Conservation (phyloP, 257 asterid species). For the Nicotiana tabacum region DNA sequence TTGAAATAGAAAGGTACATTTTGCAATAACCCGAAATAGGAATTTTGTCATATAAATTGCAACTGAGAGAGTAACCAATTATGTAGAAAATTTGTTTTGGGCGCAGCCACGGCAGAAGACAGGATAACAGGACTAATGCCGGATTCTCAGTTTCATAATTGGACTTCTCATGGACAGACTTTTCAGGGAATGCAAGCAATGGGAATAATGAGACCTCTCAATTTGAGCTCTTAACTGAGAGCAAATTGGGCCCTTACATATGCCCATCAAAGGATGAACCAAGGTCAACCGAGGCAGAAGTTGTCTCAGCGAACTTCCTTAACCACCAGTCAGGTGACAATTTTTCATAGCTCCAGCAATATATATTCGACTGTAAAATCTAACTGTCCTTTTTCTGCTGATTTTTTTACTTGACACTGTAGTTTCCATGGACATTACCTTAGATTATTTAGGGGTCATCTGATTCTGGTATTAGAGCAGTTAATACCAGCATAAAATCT, state of each 20-base stretch:
- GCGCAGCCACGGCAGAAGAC: conserved; percentile 61
- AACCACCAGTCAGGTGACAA: conserved; percentile 52
- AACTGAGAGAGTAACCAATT: background rate
- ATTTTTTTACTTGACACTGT: background rate
- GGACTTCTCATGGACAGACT: conserved; percentile 69
- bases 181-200: conserved; percentile 62
- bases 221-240: conserved; percentile 62
- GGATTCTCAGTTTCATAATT: conserved; percentile 66
- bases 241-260: conserved; percentile 47
- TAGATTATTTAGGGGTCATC: background rate
- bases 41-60: background rate
- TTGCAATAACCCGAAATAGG: background rate
- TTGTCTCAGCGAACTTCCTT: conserved; percentile 61
- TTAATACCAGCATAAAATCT: no score
- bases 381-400: background rate
- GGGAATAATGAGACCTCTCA: conserved; percentile 61
- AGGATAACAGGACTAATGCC: conserved; percentile 35
- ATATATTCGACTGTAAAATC: background rate
- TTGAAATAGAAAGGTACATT: background rate
- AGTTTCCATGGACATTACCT: background rate
- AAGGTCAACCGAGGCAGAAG: conserved; percentile 60
- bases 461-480: no score
- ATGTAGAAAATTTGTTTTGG: conserved; percentile 13
- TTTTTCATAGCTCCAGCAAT: background rate
- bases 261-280: conserved; percentile 56